These are phyloP conservation scores for Plantago lanceolata DNA, from an alignment of 305 asterid species.

Conservation along the genomic window DNA sequence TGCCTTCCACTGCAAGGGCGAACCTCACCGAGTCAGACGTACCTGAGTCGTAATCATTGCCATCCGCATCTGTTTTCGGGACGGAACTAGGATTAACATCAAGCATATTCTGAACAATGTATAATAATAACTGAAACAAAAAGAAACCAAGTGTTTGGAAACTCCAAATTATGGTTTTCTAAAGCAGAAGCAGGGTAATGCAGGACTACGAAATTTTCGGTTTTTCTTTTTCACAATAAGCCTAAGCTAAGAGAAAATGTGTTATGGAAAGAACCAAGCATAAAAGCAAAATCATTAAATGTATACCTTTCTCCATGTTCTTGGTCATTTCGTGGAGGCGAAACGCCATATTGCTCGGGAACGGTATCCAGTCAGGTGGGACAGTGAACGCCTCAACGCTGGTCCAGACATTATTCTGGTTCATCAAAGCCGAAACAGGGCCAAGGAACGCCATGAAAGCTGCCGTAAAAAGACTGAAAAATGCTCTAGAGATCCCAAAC, in stretches of 20 bases:
- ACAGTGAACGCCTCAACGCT: constrained; percentile 54
- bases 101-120: not conserved
- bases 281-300: not conserved
- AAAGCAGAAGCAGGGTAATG: not conserved
- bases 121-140: not conserved
- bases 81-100: not conserved
- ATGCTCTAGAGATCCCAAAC: constrained; percentile 40
- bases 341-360: constrained; percentile 41
- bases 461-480: constrained; percentile 70
- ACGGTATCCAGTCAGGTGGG: constrained; percentile 71
- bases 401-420: constrained; percentile 28
- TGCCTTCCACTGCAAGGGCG: constrained; percentile 45
- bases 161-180: no score
- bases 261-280: no score
- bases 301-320: constrained; percentile 51
- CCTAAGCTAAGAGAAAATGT: no score
- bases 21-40: constrained; percentile 53
- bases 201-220: no score
- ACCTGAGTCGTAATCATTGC: constrained; percentile 63
- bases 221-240: not conserved
- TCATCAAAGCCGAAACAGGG: constrained; percentile 43
- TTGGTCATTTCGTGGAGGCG: constrained; percentile 57
- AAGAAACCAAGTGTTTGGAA: not conserved
- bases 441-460: constrained; percentile 65
- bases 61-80: constrained; percentile 42